A percentile compares a stretch with the other conserved stretches of the same genome.
These are phyloP conservation scores for Melanogaster broomeanus DNA, from an alignment of 768 basidiomycete species.

Conservation along the genomic window DNA sequence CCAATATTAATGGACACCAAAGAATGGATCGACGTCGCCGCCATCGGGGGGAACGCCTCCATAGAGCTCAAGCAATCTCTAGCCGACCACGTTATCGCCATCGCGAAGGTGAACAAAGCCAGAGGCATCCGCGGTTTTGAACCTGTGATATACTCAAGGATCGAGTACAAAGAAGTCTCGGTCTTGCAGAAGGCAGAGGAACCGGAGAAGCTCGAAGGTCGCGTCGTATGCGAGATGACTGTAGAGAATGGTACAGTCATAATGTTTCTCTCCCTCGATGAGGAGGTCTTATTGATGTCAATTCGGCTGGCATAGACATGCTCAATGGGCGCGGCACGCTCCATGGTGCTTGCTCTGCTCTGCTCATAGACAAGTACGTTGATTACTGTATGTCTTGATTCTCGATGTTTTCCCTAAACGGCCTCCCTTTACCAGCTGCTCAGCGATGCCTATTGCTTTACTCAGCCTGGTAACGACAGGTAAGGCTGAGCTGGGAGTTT, in stretches of 20 bases:
- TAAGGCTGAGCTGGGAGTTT: slow-evolving; percentile 39
- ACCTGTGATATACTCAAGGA: slow-evolving; percentile 18
- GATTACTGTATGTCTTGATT: neutral
- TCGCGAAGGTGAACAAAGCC: slow-evolving; percentile 6
- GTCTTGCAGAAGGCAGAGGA: slow-evolving; percentile 46
- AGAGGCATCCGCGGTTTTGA: slow-evolving; percentile 22
- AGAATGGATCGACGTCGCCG: slow-evolving; percentile 17
- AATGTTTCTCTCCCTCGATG: neutral
- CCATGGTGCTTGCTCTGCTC: slow-evolving; percentile 58
- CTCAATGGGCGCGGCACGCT: slow-evolving; percentile 47
- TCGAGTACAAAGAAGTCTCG: slow-evolving; percentile 43
- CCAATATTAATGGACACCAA: slow-evolving; percentile 9
- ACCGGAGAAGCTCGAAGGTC: slow-evolving; percentile 42
- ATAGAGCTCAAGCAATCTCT: slow-evolving; percentile 27
- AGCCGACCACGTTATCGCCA: slow-evolving; percentile 15
- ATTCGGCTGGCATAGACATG: slow-evolving; percentile 46
- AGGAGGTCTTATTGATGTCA: neutral
- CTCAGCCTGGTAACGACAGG: slow-evolving; percentile 27
- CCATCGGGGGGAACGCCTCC: slow-evolving; percentile 31
- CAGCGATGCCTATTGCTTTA: slow-evolving; percentile 47
- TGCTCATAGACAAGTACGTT: slow-evolving; percentile 53
- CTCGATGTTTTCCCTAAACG: neutral
- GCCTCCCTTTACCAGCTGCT: slow-evolving; percentile 42
- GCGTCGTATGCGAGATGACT: slow-evolving; percentile 45
- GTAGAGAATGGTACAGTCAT: slow-evolving; percentile 42